Evolutionary conservation across 306 rosid genomes (phyloP), one percentile per base, ranked within the genome.

Genomic region (Begonia masoniana): DNA sequence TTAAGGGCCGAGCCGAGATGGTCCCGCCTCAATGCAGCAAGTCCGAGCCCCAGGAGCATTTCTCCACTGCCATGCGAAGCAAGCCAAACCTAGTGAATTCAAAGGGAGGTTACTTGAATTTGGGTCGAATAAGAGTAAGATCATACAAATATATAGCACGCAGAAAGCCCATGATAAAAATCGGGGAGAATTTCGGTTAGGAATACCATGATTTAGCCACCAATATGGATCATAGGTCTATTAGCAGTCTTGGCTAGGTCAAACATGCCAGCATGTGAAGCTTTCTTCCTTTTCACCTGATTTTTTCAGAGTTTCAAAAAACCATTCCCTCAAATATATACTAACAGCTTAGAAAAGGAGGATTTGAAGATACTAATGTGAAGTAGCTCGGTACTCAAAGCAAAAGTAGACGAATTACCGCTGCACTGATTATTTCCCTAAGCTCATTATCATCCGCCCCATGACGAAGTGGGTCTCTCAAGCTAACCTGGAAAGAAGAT

Each of bases 161-260:
- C n/a, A n/a, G n/a, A n/a, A n/a, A n/a, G 24, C 24, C 24, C 39
- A 31, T 3, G 39, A 31, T 5, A 4, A 31, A 31, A 31, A 31
- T 31, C 3, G 39, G 1, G 39, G 39, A 31, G 39, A 31, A 31
- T 31, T 31, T 31, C 39, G 8, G 39, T 6, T 0, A 31, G 45
- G 12, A 61, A 17, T 41, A 71, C 50, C 69, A 61, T 54, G 68
- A 72, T 79, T 78, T 70, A 87, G 76, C 97, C 97, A 35, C 97
- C 97, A 39, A 91, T 83, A 73, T 83, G 97, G 58, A 91, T 83
- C 97, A 91, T 85, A 10, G 97, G 96, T 83, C 96, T 78, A 58
- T 91, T 91, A 62, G 88, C 73, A 6, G 94, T 89, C 74, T 83
- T 85, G 15, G 95, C 95, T 58, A 91, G 65, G 65, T 91, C 92